Evolutionary conservation across 192 early-diverging fungal species (phyloP), one percentile per base, ranked within the genome.

Genomic region (Rhizophlyctis rosea): DNA sequence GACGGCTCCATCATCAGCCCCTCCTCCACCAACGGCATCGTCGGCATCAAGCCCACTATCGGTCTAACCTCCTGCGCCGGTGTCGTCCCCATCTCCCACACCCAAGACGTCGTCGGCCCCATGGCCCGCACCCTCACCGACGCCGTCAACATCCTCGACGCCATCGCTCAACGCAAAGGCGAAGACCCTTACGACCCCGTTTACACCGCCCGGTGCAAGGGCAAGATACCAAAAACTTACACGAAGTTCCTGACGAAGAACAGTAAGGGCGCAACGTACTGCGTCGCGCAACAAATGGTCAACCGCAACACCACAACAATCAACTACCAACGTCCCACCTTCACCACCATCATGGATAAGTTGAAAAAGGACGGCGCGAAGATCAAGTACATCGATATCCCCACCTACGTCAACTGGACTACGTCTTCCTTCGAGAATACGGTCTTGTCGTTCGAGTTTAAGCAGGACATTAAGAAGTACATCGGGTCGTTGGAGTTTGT

Each of bases 131-230:
- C 62, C 24, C 54, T 71, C 24, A 59, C 31, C 36, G 72, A 72
- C 52, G 72, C 69, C 32, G 72, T 63, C 11, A 55, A 47, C n/a
- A 28, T 74, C 29, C 39, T 74, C 21, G 63, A 68, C 30, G 69
- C 44, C 16, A 73, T 74, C 34, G 27, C 29, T 21, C 69, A 69
- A 2, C 14, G 32, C 11, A 69, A 74, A 23, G 5, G 29, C 4
- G 11, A 13, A 1, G 72, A 74, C 31, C 52, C 61, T n/a, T n/a
- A n/a, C n/a, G n/a, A n/a, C n/a, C n/a, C n/a, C n/a, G n/a, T n/a
- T 3, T 36, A 33, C 11, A 74, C 72, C 2, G 33, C 39, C 14
- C 4, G 5, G 44, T 4, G 62, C 62, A 24, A 47, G 54, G 21
- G 21, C 4, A 23, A 56, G 4, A 28, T 16, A 21, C 18, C 62